Evolutionary conservation across 2,329 filamentous ascomycete genomes (phyloP).

Genomic region (Leptographium procerum): DNA sequence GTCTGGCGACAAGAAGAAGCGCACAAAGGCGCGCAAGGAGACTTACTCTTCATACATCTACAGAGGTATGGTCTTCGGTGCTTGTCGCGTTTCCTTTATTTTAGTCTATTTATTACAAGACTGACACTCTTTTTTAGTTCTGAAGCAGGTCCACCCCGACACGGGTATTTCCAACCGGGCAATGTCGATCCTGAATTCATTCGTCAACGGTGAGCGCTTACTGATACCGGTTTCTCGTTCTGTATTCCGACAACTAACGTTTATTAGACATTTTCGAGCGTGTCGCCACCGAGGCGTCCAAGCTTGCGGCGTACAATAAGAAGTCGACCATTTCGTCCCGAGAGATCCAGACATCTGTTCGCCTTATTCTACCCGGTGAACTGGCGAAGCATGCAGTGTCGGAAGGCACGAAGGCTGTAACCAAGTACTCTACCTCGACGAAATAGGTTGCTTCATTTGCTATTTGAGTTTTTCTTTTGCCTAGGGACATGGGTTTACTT

Average conservation of each 20-base stretch:
- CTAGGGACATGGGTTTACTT: conserved; percentile 35
- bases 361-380: conserved; percentile 95
- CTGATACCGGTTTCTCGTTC: too few species aligned
- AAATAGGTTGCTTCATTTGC: conserved; percentile 57
- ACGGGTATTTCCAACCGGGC: conserved; percentile 99
- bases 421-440: conserved; percentile 99
- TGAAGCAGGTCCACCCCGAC: conserved; percentile 99
- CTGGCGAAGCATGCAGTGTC: conserved; percentile 99
- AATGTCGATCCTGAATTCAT: conserved; percentile 99
- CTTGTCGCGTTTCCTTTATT: too few species aligned
- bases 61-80: conserved; percentile 63
- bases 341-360: conserved; percentile 98
- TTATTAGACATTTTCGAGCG: conserved; percentile 94
- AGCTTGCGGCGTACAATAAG: conserved; percentile 99
- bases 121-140: conserved; percentile 45
- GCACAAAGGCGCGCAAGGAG: conserved; percentile 99
- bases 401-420: conserved; percentile 99
- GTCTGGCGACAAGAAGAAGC: conserved; percentile 99
- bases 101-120: background rate
- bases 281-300: conserved; percentile 95
- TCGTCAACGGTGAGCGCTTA: conserved; percentile 75
- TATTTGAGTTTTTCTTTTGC: conserved; percentile 32
- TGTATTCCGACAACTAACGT: conserved; percentile 14
- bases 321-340: conserved; percentile 99
- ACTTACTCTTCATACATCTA: conserved; percentile 99